phyloP scores from a whole-genome alignment of 148 eudicot genomes.

The Cornus florida region DNA sequence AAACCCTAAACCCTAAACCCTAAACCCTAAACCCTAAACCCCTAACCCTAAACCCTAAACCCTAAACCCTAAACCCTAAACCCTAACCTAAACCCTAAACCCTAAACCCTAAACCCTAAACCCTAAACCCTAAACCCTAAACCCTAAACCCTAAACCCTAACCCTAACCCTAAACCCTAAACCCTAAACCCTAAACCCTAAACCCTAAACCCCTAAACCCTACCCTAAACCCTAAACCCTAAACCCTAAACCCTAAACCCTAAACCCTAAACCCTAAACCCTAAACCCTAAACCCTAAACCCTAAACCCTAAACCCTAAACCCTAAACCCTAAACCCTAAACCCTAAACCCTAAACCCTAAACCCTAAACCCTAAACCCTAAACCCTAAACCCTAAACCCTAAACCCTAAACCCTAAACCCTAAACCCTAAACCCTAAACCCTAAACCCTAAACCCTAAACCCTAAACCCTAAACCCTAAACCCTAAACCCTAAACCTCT shows the following conservation, averaged over 20 bases:
- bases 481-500: slow-evolving; percentile 1
- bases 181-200: slow-evolving; percentile 2
- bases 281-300: neutral
- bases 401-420: neutral
- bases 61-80: neutral
- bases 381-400: neutral
- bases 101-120: slow-evolving; percentile 9
- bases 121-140: slow-evolving; percentile 10
- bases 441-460: neutral
- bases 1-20: slow-evolving; percentile 3
- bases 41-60: neutral
- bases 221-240: neutral
- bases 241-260: slow-evolving; percentile 4
- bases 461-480: slow-evolving; percentile 1
- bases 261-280: neutral
- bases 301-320: slow-evolving; percentile 1
- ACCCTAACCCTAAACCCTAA: neutral
- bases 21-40: slow-evolving; percentile 1
- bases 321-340: neutral
- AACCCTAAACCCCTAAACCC: neutral
- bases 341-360: slow-evolving; percentile 2
- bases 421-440: slow-evolving; percentile 1
- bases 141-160: neutral
- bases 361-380: neutral
- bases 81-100: neutral